phyloP scores from a whole-genome alignment of 1,284 basidiomycete genomes.

The Trichosporon coremiiforme region DNA sequence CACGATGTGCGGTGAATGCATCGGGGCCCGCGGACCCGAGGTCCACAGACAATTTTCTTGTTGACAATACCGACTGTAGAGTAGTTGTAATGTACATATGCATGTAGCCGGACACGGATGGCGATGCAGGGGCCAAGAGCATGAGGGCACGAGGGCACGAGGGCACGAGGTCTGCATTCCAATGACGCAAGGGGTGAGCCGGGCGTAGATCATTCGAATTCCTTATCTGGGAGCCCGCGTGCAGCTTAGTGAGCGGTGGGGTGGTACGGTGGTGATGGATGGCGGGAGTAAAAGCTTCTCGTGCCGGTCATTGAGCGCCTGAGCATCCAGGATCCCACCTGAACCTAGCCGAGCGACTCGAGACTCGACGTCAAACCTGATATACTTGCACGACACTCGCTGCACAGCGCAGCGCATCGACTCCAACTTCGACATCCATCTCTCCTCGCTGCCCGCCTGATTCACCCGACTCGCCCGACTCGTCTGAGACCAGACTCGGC shows the following conservation, averaged over 20 bases:
- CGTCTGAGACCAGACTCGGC: too few relatives aligned
- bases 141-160: background rate
- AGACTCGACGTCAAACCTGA: background rate
- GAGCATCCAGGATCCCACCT: background rate
- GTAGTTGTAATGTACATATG: conserved; percentile 14
- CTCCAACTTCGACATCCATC: too few relatives aligned
- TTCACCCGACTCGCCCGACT: too few relatives aligned
- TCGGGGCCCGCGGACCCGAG: background rate
- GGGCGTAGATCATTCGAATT: conserved; percentile 6
- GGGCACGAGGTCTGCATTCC: background rate
- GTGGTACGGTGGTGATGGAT: background rate
- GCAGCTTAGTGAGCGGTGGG: background rate
- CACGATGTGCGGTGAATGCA: background rate
- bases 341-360: background rate
- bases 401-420: background rate
- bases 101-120: background rate
- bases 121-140: background rate
- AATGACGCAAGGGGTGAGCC: conserved; percentile 4
- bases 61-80: background rate
- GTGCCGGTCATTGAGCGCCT: background rate
- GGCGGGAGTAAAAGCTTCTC: conserved; percentile 8
- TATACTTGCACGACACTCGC: background rate
- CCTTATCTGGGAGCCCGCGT: conserved; percentile 6
- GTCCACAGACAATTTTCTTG: background rate
- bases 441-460: too few relatives aligned